Evolutionary conservation across 805 yeast genomes (phyloP).

Genomic region (Debaryomyces tyrocola): DNA sequence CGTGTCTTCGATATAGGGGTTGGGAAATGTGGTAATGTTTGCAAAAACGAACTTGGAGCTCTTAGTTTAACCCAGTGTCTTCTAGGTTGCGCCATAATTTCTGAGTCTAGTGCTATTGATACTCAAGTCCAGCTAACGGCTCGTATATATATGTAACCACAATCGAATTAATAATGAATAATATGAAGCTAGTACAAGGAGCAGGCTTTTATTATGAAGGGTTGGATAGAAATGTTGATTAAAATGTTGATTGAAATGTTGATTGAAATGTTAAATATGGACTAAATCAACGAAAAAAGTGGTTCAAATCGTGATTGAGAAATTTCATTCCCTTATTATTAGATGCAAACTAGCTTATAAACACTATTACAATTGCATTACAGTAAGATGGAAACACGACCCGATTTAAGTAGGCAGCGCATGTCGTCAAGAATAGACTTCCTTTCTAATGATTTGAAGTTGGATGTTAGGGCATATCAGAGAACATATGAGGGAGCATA

Average conservation of each 20-base stretch:
- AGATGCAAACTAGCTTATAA: neutral
- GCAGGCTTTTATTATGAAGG: too few species aligned
- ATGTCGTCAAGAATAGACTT: constrained; percentile 35
- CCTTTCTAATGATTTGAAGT: constrained; percentile 39
- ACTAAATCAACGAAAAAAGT: neutral
- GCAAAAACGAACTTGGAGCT: constrained; percentile 28
- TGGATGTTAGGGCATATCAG: constrained; percentile 69
- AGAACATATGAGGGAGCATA: constrained; percentile 86
- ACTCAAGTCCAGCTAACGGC: neutral
- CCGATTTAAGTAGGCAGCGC: constrained; percentile 11
- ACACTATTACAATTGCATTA: neutral
- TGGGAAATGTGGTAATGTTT: constrained; percentile 34
- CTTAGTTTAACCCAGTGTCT: constrained; percentile 34
- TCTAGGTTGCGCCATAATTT: constrained; percentile 35
- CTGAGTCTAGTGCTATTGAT: neutral
- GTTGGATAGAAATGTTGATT: neutral
- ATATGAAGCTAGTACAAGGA: too few species aligned
- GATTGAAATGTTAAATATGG: neutral
- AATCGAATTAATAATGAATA: too few species aligned
- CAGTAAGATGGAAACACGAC: neutral
- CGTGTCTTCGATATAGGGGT: constrained; percentile 30
- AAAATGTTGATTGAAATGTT: neutral
- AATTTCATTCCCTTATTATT: too few species aligned
- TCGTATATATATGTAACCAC: too few species aligned
- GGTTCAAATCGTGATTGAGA: too few species aligned